These are phyloP conservation scores for Polyporus arcularius DNA, from an alignment of 768 basidiomycete genomes.

Conservation along the genomic window DNA sequence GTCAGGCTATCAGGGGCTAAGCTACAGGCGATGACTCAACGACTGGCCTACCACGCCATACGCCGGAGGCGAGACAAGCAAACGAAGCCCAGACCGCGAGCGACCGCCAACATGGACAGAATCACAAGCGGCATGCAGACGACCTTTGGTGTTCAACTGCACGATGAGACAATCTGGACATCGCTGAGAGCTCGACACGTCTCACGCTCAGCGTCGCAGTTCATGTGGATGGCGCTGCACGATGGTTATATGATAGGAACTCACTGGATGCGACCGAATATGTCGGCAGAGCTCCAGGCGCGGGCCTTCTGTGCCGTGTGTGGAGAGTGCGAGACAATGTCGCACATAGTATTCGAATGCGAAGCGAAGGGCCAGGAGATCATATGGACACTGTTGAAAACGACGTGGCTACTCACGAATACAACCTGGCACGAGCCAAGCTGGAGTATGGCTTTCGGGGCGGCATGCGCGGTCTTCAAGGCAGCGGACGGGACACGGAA, in stretches of 20 bases:
- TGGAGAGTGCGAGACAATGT: background rate
- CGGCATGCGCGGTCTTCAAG: background rate
- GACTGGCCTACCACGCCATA: background rate
- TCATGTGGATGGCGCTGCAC: slow-evolving; percentile 1
- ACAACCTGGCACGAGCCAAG: background rate
- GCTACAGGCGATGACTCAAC: background rate
- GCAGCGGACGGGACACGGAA: background rate
- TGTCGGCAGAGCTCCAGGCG: background rate
- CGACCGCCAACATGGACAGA: background rate
- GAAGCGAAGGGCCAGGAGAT: background rate
- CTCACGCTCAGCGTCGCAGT: background rate
- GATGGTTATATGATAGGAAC: slow-evolving; percentile 1
- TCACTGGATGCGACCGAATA: background rate
- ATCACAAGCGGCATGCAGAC: background rate
- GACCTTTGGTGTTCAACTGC: no score
- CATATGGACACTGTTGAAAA: background rate
- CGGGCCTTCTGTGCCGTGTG: background rate
- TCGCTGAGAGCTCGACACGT: background rate
- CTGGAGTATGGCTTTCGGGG: background rate
- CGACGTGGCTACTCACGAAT: background rate
- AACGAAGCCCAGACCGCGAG: background rate
- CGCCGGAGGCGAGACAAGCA: background rate
- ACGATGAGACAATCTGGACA: no score
- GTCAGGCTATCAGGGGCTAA: no score
- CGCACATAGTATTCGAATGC: slow-evolving; percentile 3